These are phyloP conservation scores for Asterochloris sp. DNA, from an alignment of 139 green algal genomes.

Conservation along the genomic window DNA sequence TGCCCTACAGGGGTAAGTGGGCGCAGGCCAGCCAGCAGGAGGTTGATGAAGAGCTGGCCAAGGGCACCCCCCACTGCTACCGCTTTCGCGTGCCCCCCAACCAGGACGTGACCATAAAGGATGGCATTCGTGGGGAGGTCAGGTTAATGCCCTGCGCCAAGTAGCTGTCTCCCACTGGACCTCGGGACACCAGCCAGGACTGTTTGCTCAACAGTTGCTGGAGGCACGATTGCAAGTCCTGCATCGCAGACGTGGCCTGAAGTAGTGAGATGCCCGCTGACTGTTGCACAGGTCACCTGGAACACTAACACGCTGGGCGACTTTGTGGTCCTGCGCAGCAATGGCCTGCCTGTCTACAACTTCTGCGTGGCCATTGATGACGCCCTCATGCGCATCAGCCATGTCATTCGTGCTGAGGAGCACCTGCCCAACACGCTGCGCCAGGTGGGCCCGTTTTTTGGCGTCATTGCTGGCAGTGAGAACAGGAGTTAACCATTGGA, in stretches of 20 bases:
- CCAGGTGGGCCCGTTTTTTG: slow-evolving; percentile 37
- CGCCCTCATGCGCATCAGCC: slow-evolving; percentile 93
- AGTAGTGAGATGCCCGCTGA: no score
- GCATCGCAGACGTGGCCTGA: no score
- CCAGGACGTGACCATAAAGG: slow-evolving; percentile 65
- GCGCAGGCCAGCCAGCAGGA: slow-evolving; percentile 75
- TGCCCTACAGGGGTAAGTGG: slow-evolving; percentile 79
- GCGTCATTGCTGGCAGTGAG: neutral
- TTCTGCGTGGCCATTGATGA: slow-evolving; percentile 99
- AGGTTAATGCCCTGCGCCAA: neutral
- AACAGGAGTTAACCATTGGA: neutral
- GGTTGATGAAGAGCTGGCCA: slow-evolving; percentile 75
- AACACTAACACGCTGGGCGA: slow-evolving; percentile 98
- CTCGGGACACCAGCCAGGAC: no score
- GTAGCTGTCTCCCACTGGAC: no score
- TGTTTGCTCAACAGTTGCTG: no score
- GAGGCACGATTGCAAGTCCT: no score
- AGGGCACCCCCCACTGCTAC: slow-evolving; percentile 85
- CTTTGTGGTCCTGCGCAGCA: slow-evolving; percentile 96
- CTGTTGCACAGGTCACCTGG: slow-evolving; percentile 43
- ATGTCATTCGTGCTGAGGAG: slow-evolving; percentile 98
- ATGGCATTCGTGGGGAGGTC: slow-evolving; percentile 89
- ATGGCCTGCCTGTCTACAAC: slow-evolving; percentile 99
- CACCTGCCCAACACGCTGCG: slow-evolving; percentile 98
- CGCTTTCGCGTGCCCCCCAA: slow-evolving; percentile 89